Conservation (phyloP, 768 basidiomycete genomes). For the Lenzites betulinus region DNA sequence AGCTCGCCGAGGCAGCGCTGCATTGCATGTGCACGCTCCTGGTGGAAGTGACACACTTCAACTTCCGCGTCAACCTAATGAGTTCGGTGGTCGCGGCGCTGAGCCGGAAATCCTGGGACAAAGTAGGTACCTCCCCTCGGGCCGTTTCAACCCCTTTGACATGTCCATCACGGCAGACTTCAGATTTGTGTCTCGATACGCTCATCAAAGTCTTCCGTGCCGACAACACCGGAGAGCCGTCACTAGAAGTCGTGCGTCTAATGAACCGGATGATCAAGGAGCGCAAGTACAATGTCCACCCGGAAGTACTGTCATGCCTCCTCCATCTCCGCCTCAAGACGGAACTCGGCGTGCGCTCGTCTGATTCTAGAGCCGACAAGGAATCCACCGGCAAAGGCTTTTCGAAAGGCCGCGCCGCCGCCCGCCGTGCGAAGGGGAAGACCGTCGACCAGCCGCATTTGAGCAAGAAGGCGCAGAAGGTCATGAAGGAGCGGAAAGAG, state of each 20-base stretch:
- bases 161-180: slow-evolving; percentile 53
- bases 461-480: slow-evolving; percentile 91
- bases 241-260: slow-evolving; percentile 86
- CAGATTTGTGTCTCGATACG: slow-evolving; percentile 81
- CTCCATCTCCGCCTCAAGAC: slow-evolving; percentile 83
- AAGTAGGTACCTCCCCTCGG: slow-evolving; percentile 49
- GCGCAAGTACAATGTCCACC: slow-evolving; percentile 84
- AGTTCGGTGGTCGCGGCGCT: slow-evolving; percentile 79
- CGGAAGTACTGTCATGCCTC: slow-evolving; percentile 84
- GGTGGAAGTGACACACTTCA: slow-evolving; percentile 89
- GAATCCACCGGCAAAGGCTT: slow-evolving; percentile 40
- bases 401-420: slow-evolving; percentile 47
- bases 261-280: slow-evolving; percentile 97
- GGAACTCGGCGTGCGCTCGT: slow-evolving; percentile 81
- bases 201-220: slow-evolving; percentile 80
- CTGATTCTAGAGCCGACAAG: slow-evolving; percentile 66
- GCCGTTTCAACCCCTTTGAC: slow-evolving; percentile 13
- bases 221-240: slow-evolving; percentile 79
- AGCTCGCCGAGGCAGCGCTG: slow-evolving; percentile 68
- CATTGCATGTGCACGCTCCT: slow-evolving; percentile 88
- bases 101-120: slow-evolving; percentile 87
- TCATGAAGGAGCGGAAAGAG: slow-evolving; percentile 82
- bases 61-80: slow-evolving; percentile 93
- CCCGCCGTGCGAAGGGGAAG: slow-evolving; percentile 56
- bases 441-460: slow-evolving; percentile 67